Percentiles rank a stretch among this genome's conserved stretches.
phyloP scores from a whole-genome alignment of 139 green algal genomes.

The Tetratostichococcus sp. region DNA sequence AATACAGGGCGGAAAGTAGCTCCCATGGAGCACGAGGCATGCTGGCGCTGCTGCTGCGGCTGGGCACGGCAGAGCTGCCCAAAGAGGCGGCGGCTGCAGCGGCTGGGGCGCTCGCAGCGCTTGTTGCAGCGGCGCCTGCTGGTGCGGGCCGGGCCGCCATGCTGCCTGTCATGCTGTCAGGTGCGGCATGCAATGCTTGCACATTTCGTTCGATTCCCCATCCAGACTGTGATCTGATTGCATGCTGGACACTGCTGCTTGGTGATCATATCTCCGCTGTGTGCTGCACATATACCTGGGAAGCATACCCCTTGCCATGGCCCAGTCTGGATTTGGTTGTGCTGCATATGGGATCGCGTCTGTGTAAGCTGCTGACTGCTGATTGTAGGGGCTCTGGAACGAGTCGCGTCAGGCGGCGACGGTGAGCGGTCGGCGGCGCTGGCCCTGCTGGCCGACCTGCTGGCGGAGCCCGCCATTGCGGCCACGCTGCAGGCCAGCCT shows the following conservation, averaged over 20 bases:
- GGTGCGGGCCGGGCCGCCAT: not conserved
- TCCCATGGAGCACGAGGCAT: not conserved
- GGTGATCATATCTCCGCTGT: too few relatives aligned
- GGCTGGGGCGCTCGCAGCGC: not conserved
- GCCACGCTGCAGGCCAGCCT: not conserved
- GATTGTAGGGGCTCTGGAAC: not conserved
- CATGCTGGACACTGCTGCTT: too few relatives aligned
- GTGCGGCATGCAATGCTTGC: not conserved
- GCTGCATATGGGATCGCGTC: too few relatives aligned
- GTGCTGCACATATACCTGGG: too few relatives aligned
- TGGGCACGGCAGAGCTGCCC: not conserved
- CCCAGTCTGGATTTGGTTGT: too few relatives aligned
- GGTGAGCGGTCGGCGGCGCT: not conserved
- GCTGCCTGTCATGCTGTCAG: not conserved
- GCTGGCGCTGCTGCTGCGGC: not conserved
- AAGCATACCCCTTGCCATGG: too few relatives aligned
- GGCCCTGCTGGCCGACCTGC: not conserved
- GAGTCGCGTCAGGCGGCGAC: not conserved
- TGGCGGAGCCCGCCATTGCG: not conserved
- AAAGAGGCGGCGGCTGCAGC: too few relatives aligned
- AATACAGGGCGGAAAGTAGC: not conserved
- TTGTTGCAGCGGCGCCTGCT: not conserved
- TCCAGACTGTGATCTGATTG: not conserved
- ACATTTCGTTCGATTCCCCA: too few relatives aligned
- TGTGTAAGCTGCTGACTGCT: too few relatives aligned